Percentiles rank a stretch among this genome's conserved stretches.
phyloP scores from a whole-genome alignment of 768 basidiomycete species.

The Grammothele lineata region DNA sequence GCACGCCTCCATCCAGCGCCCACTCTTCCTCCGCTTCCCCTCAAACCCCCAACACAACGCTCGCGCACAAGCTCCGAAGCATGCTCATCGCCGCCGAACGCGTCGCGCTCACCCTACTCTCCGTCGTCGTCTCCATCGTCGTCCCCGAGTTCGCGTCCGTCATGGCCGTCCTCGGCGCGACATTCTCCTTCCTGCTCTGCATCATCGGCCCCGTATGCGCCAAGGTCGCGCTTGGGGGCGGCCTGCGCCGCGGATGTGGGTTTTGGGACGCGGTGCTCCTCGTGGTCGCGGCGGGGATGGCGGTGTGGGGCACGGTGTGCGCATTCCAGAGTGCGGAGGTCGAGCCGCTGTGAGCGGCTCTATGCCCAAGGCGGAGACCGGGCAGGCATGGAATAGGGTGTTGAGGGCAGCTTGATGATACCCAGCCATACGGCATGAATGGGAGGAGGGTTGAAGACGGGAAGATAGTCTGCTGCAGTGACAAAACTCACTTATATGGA shows the following conservation, averaged over 20 bases:
- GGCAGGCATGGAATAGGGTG: too few species aligned
- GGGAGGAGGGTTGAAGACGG: too few species aligned
- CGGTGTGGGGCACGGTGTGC: conserved; percentile 70
- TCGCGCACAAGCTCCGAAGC: conserved; percentile 29
- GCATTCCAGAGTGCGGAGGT: conserved; percentile 44
- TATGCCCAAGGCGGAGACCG: too few species aligned
- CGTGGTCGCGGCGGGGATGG: conserved; percentile 54
- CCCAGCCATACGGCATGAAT: too few species aligned
- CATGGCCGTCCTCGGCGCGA: conserved; percentile 92
- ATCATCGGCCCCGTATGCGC: conserved; percentile 65
- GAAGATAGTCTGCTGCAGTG: too few species aligned
- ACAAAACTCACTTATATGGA: too few species aligned
- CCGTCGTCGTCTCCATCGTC: conserved; percentile 66
- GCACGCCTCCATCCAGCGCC: too few species aligned
- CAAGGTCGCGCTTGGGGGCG: conserved; percentile 54
- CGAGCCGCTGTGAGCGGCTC: too few species aligned
- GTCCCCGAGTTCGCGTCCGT: conserved; percentile 77
- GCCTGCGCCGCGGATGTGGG: conserved; percentile 32
- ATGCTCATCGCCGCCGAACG: conserved; percentile 51
- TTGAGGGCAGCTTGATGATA: too few species aligned
- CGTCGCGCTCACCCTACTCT: conserved; percentile 49
- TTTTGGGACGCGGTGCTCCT: conserved; percentile 54
- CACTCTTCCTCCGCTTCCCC: background rate
- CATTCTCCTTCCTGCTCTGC: conserved; percentile 63
- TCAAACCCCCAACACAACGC: background rate